phyloP scores from a whole-genome alignment of 371 early-diverging fungal genomes.

The Lichtheimia hyalospora region DNA sequence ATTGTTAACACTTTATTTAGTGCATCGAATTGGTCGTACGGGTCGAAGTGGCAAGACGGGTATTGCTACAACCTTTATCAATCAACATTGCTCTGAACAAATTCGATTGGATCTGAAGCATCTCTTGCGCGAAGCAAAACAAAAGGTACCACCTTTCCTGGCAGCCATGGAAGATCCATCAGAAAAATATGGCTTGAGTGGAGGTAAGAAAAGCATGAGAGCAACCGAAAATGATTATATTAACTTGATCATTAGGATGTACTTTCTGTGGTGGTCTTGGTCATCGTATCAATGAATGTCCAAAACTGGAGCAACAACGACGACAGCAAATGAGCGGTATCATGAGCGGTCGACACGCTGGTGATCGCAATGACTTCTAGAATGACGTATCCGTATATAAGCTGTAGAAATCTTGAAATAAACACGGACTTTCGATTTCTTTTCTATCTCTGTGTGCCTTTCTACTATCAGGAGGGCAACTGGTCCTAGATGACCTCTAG shows the following conservation, averaged over 20 bases:
- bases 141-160: conserved; percentile 88
- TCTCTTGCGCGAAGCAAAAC: conserved; percentile 90
- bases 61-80: conserved; percentile 95
- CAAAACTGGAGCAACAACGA: conserved; percentile 77
- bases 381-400: conserved; percentile 1
- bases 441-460: neutral
- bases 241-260: conserved; percentile 68
- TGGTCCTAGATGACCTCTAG: too few species aligned
- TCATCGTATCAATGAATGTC: conserved; percentile 91
- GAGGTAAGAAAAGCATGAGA: conserved; percentile 34
- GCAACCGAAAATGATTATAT: neutral
- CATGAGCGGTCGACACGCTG: conserved; percentile 35
- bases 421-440: neutral
- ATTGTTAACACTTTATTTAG: conserved; percentile 7
- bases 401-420: neutral
- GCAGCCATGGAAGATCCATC: conserved; percentile 86
- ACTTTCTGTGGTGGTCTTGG: conserved; percentile 95
- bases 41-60: conserved; percentile 98
- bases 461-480: too few species aligned
- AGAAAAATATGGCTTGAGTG: conserved; percentile 71
- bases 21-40: conserved; percentile 36
- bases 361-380: conserved; percentile 44
- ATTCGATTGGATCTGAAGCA: conserved; percentile 93
- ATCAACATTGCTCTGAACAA: conserved; percentile 80
- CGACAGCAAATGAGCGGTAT: conserved; percentile 58